Conservation (phyloP, 2,329 filamentous ascomycete genomes). For the Colletotrichum cordylinicola region DNA sequence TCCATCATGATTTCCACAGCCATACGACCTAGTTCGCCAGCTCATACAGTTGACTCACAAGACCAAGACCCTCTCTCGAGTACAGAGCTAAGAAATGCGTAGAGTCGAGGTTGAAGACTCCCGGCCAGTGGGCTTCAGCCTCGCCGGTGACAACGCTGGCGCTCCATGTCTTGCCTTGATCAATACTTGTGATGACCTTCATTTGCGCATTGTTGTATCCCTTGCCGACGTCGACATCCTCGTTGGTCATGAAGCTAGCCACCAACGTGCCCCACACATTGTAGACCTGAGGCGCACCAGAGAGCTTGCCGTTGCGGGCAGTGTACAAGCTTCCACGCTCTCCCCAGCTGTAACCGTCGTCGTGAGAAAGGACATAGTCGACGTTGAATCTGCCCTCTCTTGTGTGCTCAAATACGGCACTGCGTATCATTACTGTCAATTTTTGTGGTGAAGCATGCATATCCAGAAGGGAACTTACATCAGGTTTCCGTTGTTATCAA, state of each 20-base stretch:
- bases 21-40: background rate
- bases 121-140: slow-evolving; percentile 35
- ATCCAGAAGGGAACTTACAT: slow-evolving; percentile 30
- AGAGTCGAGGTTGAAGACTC: slow-evolving; percentile 26
- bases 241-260: slow-evolving; percentile 50
- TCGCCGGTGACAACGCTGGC: slow-evolving; percentile 28
- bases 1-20: background rate
- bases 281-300: slow-evolving; percentile 46
- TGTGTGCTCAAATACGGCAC: slow-evolving; percentile 48
- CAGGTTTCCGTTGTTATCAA: slow-evolving; percentile 32
- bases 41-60: slow-evolving; percentile 26
- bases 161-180: slow-evolving; percentile 32
- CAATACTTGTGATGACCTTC: slow-evolving; percentile 34
- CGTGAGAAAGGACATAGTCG: slow-evolving; percentile 38
- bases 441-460: accelerated
- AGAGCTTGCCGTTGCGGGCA: slow-evolving; percentile 34
- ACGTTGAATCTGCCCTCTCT: slow-evolving; percentile 38
- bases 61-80: slow-evolving; percentile 29
- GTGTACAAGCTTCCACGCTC: slow-evolving; percentile 41
- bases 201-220: slow-evolving; percentile 22
- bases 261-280: slow-evolving; percentile 47
- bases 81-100: slow-evolving; percentile 33
- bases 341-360: slow-evolving; percentile 48
- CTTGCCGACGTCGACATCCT: slow-evolving; percentile 38
- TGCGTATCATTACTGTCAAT: background rate